Evolutionary conservation across 345 rosid genomes (phyloP).

Genomic region (Conringia planisiliqua): DNA sequence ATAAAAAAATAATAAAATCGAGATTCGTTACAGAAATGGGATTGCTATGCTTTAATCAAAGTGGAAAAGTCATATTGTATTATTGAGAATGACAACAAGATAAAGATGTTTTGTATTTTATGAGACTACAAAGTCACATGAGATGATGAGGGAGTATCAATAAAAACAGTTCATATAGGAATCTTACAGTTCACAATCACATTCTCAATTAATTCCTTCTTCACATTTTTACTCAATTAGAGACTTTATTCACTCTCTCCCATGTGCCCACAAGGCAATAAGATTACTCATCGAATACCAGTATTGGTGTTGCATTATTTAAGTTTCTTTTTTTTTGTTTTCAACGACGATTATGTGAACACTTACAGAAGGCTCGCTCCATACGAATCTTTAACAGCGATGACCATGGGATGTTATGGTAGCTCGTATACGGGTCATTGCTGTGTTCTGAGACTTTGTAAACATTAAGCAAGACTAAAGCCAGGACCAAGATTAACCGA

Average conservation of each 20-base stretch:
- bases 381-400: background rate
- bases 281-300: background rate
- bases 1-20: background rate
- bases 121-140: constrained; percentile 30
- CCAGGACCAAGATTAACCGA: background rate
- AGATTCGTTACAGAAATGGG: background rate
- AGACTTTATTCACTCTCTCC: constrained; percentile 11
- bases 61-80: constrained; percentile 23
- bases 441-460: background rate
- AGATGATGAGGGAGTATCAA: constrained; percentile 18
- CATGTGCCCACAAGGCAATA: constrained; percentile 22
- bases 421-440: background rate
- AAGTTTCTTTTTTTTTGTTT: background rate
- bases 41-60: constrained; percentile 8
- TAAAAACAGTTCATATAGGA: constrained; percentile 18
- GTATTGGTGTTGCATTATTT: background rate
- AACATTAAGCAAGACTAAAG: background rate
- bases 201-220: constrained; percentile 26
- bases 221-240: background rate
- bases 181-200: constrained; percentile 26
- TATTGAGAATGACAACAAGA: constrained; percentile 32
- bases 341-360: background rate
- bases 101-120: constrained; percentile 2
- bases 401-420: background rate
- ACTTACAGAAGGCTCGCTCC: background rate